Evolutionary conservation across 768 basidiomycete species (phyloP), one percentile per base, ranked within the genome.

Genomic region (Astraeus odoratus): DNA sequence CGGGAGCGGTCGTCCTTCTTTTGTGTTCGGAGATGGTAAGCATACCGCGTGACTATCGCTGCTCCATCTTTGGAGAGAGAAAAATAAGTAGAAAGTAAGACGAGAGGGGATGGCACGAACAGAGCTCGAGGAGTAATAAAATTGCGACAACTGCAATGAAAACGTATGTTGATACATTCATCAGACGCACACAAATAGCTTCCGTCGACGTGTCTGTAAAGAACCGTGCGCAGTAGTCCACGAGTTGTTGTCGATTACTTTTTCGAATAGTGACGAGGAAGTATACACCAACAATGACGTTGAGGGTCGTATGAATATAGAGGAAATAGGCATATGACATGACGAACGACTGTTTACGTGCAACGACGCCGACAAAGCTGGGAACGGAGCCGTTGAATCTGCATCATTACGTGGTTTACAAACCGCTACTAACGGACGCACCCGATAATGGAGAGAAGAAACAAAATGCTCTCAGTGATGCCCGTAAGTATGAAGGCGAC

Each of bases 301-400:
- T 80, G 67, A 80, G 47, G 51, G 76, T 31, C 56, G 81, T 72
- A 63, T 82, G 77, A 51, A 72, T 50, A 65, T 78, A 77, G 56
- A 79, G 63, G 58, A 75, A 73, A 57, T 76, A 75, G 8, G 74
- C 65, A 53, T 81, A 81, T 39, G 71, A 68, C 54, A 70, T 71
- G 39, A 79, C 69, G 53, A 85, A 80, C 2, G 67, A 54, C 61
- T 78, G 79, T 54, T 83, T 83, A 55, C 76, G 75, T 31, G 77
- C 74, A 43, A 82, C 67, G 1, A 72, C 73, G n/a, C 83, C 83
- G 25, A 80, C 69, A 43, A 85, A 74, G 16, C 82, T 84, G 33
- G 25, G 30, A 48, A 43, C 10, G 31, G 9, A 35, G 27, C 29
- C 22, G 29, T 39, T 45, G 24, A 46, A 10, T 49, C 44, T 16